phyloP scores from a whole-genome alignment of 2,329 filamentous ascomycete species.

The Colletotrichum chrysophilum region DNA sequence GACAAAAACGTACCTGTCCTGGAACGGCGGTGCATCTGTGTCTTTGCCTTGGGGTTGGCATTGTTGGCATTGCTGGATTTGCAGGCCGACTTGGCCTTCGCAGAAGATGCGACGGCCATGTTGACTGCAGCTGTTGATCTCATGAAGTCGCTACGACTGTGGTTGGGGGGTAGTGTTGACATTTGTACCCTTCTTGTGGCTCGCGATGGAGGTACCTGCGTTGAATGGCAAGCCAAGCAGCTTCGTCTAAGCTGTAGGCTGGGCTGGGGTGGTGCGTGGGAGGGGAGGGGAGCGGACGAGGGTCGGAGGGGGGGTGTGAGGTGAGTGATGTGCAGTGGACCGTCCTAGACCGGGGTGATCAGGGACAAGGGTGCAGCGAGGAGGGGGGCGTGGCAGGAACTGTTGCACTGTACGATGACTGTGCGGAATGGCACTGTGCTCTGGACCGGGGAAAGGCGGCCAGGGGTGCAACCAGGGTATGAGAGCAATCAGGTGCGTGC shows the following conservation, averaged over 20 bases:
- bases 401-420: neutral
- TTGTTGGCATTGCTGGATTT: slow-evolving; percentile 54
- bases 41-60: slow-evolving; percentile 68
- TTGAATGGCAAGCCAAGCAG: slow-evolving; percentile 36
- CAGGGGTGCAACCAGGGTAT: neutral
- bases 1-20: slow-evolving; percentile 74
- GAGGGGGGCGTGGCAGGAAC: slow-evolving; percentile 15
- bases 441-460: slow-evolving; percentile 9
- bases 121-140: slow-evolving; percentile 52
- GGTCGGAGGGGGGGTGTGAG: slow-evolving; percentile 21
- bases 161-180: slow-evolving; percentile 70
- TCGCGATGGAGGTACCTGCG: slow-evolving; percentile 45
- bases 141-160: slow-evolving; percentile 46
- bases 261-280: slow-evolving; percentile 24
- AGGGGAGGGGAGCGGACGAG: slow-evolving; percentile 4
- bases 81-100: slow-evolving; percentile 63
- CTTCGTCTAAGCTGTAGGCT: slow-evolving; percentile 17
- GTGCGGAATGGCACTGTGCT: neutral
- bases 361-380: slow-evolving; percentile 7
- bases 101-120: slow-evolving; percentile 66
- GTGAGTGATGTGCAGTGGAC: slow-evolving; percentile 1
- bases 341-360: slow-evolving; percentile 6
- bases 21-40: slow-evolving; percentile 92
- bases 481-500: neutral
- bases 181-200: slow-evolving; percentile 59